These are phyloP conservation scores for Paramecium tetraurelia DNA, from an alignment of 73 alveolate genomes.

Conservation along the genomic window DNA sequence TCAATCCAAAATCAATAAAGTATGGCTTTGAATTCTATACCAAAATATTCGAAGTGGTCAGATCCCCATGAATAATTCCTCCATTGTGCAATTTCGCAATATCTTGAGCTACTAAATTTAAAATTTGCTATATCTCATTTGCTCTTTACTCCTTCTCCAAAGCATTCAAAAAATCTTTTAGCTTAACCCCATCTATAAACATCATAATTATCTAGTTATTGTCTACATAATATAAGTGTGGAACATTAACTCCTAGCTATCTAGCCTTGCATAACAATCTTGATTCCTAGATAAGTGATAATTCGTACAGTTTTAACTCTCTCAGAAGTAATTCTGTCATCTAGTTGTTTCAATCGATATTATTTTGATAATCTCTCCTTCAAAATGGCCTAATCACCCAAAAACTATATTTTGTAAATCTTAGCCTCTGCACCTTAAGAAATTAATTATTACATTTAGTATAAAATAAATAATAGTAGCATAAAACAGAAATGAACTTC, in stretches of 20 bases:
- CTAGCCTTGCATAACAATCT: constrained; percentile 76
- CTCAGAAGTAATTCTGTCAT: constrained; percentile 76
- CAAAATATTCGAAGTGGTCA: constrained; percentile 92
- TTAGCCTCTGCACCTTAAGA: constrained; percentile 94
- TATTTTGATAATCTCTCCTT: constrained; percentile 87
- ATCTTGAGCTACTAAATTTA: constrained; percentile 66
- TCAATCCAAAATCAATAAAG: constrained; percentile 91
- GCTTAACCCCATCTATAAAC: constrained; percentile 72
- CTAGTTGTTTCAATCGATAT: constrained; percentile 82
- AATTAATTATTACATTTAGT: background rate
- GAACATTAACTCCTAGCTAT: constrained; percentile 88
- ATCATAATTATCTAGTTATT: constrained; percentile 85
- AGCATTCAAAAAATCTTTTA: constrained; percentile 68
- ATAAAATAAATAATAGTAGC: background rate
- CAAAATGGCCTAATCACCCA: constrained; percentile 79
- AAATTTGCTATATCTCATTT: background rate
- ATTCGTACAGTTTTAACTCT: constrained; percentile 76
- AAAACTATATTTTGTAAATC: constrained; percentile 69
- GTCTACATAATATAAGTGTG: constrained; percentile 77
- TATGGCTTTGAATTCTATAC: constrained; percentile 74
- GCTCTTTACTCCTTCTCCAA: background rate
- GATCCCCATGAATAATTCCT: constrained; percentile 90
- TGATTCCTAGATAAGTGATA: constrained; percentile 65
- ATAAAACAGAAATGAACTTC: background rate
- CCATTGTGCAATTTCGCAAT: constrained; percentile 82